A percentile compares a stretch with the other conserved stretches of the same genome.
Evolutionary conservation across 2,329 filamentous ascomycete genomes (phyloP).

Genomic region (Rasamsonia emersonii): DNA sequence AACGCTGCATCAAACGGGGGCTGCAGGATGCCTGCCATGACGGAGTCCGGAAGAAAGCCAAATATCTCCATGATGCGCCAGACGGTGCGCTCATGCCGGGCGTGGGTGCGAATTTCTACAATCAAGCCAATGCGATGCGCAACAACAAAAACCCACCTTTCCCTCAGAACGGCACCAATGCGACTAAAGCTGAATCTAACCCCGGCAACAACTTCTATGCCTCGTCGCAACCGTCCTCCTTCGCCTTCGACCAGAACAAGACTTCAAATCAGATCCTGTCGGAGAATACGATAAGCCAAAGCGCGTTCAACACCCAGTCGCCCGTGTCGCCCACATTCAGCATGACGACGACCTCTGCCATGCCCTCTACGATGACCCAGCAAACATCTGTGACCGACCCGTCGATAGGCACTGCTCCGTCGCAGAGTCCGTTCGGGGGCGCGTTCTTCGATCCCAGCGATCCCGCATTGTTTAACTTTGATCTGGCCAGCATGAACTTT

Average conservation of each 20-base stretch:
- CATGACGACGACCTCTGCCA: conserved; percentile 38
- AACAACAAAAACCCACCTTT: conserved; percentile 21
- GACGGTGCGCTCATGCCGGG: conserved; percentile 84
- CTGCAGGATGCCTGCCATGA: conserved; percentile 89
- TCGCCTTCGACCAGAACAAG: conserved; percentile 33
- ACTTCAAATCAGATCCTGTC: conserved; percentile 35
- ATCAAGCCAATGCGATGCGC: conserved; percentile 35
- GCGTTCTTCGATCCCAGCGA: conserved; percentile 82
- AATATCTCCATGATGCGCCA: conserved; percentile 95
- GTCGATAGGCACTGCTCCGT: conserved; percentile 36
- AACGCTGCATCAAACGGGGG: conserved; percentile 87
- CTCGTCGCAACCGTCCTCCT: conserved; percentile 21
- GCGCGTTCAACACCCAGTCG: conserved; percentile 55
- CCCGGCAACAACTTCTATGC: conserved; percentile 36
- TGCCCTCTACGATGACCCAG: conserved; percentile 37
- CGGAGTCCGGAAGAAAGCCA: conserved; percentile 95
- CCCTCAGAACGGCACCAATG: conserved; percentile 22
- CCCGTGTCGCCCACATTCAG: conserved; percentile 66
- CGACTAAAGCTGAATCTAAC: conserved; percentile 26
- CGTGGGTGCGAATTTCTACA: conserved; percentile 58
- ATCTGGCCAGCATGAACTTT: conserved; percentile 88
- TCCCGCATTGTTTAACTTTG: conserved; percentile 89
- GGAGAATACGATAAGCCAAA: conserved; percentile 35
- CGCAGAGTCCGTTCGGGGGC: conserved; percentile 40
- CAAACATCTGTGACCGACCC: conserved; percentile 40